Conservation (phyloP, 257 asterid genomes). For the Striga asiatica region DNA sequence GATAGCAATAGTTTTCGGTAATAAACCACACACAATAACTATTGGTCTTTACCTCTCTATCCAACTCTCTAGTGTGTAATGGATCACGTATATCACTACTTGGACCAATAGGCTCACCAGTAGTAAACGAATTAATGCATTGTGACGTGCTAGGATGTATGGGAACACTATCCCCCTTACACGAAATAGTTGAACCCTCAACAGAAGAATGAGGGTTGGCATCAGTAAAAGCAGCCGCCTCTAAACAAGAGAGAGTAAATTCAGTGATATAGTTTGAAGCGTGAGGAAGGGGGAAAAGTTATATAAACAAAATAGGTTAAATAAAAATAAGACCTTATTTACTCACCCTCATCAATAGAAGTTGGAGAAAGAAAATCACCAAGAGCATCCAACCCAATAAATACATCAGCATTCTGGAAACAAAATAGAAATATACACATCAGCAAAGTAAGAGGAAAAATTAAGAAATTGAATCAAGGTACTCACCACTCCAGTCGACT, state of each 20-base stretch:
- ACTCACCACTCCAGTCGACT: constrained; percentile 43
- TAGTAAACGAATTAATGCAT: no score
- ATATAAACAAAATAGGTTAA: background rate
- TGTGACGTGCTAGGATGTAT: no score
- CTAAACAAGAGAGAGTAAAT: background rate
- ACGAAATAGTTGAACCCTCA: no score
- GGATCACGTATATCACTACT: background rate
- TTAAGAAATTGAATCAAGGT: constrained; percentile 5
- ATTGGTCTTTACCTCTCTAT: background rate
- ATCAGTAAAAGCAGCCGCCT: background rate
- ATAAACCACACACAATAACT: background rate
- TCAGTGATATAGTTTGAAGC: background rate
- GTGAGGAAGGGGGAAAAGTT: background rate
- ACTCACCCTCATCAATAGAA: constrained; percentile 25
- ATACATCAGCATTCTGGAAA: constrained; percentile 37
- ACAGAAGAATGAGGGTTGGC: no score
- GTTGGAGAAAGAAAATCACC: constrained; percentile 33
- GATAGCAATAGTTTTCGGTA: background rate
- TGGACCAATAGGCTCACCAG: background rate
- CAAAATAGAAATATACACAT: constrained; percentile 6
- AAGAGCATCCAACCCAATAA: constrained; percentile 31
- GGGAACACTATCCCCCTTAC: no score
- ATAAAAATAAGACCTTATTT: background rate
- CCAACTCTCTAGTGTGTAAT: background rate
- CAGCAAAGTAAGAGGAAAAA: constrained; percentile 14